Base-by-base conservation (phyloP, 2,329 filamentous ascomycete species). In the Penicillium sp. region DNA sequence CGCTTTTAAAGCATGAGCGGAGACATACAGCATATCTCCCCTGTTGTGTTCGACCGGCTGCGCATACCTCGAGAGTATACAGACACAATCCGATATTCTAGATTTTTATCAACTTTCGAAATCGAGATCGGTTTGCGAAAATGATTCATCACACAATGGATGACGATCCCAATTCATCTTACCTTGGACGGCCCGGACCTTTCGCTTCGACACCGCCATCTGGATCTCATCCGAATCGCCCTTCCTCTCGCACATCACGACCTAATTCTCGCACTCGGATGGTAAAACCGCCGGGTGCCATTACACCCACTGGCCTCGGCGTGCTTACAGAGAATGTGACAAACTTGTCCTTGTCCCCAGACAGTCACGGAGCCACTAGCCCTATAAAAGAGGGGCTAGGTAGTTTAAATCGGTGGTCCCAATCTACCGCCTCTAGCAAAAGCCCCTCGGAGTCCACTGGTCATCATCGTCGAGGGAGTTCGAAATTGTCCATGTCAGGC, bases 321-420 rank as follows among this genome's bases (percentile, higher is more conserved):
- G 48, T 54, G 25, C 49, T 57, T 11, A 53, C 55, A 19, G 58
- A 58, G 45, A 58, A 57, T 16, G 45, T 34, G 14, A 40, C 51
- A 16, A 53, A 54, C 27, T 43, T 50, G 10, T 43, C 50, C 27
- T 43, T 50, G 10, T 43, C 50, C 12, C 35, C 53, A 14, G 57
- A 50, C 14, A 45, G 40, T 29, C 41, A 53, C 29, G 58, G 49
- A 9, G 50, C 59, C 25, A 47, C 44, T 33, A 59, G 57, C 25
- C 57, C 61, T 37, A 67, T 75, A 41, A 63, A 66, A 48, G 76
- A 77, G 58, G 75, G 74, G 27, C 57, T 77, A 42, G 72, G 70
- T 33, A 79, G 75, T 51, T 67, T 80, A 45, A 79, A 81, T 60
- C 77, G 79, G 55, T 81, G 79, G 79, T 81, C 80, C 30, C 78